Conservation (phyloP, 75 land plant genomes). For the Chamaecyparis obtusa region DNA sequence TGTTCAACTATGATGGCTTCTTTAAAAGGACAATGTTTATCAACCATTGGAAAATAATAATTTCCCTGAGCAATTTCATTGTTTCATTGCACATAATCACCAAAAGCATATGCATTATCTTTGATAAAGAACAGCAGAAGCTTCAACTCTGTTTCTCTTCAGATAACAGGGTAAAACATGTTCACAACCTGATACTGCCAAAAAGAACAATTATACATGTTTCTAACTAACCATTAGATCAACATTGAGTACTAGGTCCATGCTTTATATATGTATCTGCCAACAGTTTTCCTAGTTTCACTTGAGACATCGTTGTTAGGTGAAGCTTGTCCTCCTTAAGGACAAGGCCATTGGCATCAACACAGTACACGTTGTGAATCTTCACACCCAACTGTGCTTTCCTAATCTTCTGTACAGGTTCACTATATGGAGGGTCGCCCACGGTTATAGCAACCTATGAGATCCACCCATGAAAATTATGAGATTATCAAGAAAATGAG, state of each 20-base stretch:
- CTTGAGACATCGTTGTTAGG: slow-evolving; percentile 61
- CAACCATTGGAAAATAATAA: no score
- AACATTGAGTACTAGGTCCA: slow-evolving; percentile 13
- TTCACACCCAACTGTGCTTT: slow-evolving; percentile 43
- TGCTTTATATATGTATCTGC: background rate
- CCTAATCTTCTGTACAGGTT: slow-evolving; percentile 44
- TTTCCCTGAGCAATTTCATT: no score
- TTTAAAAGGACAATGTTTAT: no score
- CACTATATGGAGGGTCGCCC: background rate
- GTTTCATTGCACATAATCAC: no score
- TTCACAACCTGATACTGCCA: no score
- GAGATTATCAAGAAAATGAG: background rate
- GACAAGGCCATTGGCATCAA: slow-evolving; percentile 48
- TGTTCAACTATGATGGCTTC: no score
- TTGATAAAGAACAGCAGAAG: no score
- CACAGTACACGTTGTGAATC: slow-evolving; percentile 20
- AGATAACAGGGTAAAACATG: no score
- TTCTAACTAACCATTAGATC: slow-evolving; percentile 27
- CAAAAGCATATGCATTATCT: no score
- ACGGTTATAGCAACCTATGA: background rate
- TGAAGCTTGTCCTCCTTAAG: slow-evolving; percentile 58
- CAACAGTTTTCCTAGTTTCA: slow-evolving; percentile 14
- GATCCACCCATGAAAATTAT: background rate
- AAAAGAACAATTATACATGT: no score
- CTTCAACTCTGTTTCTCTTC: no score